Conservation (phyloP, 1,284 basidiomycete species). For the Ustilago crameri region DNA sequence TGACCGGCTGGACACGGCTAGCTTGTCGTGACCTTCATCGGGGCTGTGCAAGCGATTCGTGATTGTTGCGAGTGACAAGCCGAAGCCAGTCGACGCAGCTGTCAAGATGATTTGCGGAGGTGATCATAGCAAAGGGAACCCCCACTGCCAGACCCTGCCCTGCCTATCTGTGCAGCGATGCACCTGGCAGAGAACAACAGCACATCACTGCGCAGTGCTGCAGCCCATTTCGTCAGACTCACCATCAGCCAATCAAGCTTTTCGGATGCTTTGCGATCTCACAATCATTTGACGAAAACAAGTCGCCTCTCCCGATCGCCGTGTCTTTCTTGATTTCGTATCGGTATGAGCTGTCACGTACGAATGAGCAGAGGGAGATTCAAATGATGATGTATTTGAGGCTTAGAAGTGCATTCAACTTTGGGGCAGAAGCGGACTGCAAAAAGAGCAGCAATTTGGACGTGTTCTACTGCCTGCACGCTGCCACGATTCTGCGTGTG, state of each 20-base stretch:
- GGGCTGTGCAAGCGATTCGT: too few relatives aligned
- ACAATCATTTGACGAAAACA: neutral
- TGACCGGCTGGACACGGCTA: too few relatives aligned
- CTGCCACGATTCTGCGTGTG: slow-evolving; percentile 2
- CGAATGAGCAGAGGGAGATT: neutral
- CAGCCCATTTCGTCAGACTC: neutral
- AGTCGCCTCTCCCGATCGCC: slow-evolving; percentile 6
- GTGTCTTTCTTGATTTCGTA: neutral
- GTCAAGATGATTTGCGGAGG: slow-evolving; percentile 24
- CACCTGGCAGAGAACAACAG: slow-evolving; percentile 2
- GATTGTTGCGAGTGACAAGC: too few relatives aligned
- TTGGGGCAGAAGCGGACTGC: slow-evolving; percentile 35
- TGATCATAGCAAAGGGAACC: slow-evolving; percentile 29
- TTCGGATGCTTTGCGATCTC: neutral
- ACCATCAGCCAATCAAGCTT: slow-evolving; percentile 10
- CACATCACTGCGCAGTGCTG: neutral
- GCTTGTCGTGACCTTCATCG: too few relatives aligned
- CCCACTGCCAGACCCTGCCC: slow-evolving; percentile 33
- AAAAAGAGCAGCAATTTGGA: neutral
- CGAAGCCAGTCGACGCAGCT: too few relatives aligned
- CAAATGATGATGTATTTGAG: neutral
- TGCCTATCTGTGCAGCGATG: slow-evolving; percentile 28
- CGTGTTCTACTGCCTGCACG: neutral
- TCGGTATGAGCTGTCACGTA: slow-evolving; percentile 6
- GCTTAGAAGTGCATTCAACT: slow-evolving; percentile 33